A percentile compares a stretch with the other conserved stretches of the same genome.
These are phyloP conservation scores for Fusarium staphyleae DNA, from an alignment of 2,329 filamentous ascomycete genomes.

Conservation along the genomic window DNA sequence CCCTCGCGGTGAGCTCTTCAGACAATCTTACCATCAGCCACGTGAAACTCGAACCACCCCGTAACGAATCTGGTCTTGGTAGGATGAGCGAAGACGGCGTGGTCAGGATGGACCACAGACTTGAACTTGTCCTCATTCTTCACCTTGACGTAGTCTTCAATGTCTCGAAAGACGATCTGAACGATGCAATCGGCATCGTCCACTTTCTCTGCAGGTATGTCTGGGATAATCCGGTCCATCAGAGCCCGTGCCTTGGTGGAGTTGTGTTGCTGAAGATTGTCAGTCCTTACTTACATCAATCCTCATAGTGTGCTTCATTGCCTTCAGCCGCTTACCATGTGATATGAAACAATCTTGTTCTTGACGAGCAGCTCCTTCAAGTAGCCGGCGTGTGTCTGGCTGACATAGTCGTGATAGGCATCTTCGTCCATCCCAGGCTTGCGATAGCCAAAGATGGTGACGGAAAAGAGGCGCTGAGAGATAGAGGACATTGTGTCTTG, in stretches of 20 bases:
- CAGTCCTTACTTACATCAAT: background rate
- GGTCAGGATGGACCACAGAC: slow-evolving; percentile 27
- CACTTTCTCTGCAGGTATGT: background rate
- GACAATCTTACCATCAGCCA: slow-evolving; percentile 24
- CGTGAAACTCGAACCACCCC: slow-evolving; percentile 35
- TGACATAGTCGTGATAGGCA: slow-evolving; percentile 35
- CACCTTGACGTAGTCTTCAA: slow-evolving; percentile 27
- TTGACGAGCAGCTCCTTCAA: slow-evolving; percentile 33
- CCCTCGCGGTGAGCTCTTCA: background rate
- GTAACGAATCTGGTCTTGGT: slow-evolving; percentile 31
- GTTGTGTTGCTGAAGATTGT: slow-evolving; percentile 32
- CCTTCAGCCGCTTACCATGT: slow-evolving; percentile 20
- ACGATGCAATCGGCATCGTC: slow-evolving; percentile 19
- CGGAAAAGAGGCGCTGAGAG: slow-evolving; percentile 21
- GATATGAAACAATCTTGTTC: slow-evolving; percentile 36
- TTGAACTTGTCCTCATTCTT: slow-evolving; percentile 26
- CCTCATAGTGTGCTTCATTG: too few relatives aligned
- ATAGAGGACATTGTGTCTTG: slow-evolving; percentile 4
- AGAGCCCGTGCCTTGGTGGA: slow-evolving; percentile 22
- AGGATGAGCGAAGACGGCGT: slow-evolving; percentile 26
- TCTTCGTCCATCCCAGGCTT: slow-evolving; percentile 33
- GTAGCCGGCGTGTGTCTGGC: slow-evolving; percentile 30
- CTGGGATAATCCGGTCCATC: slow-evolving; percentile 2
- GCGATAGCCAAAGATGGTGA: slow-evolving; percentile 38
- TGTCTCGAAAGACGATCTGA: slow-evolving; percentile 26